Evolutionary conservation across 345 rosid genomes (phyloP).

Genomic region (Eucalyptus curtisii): DNA sequence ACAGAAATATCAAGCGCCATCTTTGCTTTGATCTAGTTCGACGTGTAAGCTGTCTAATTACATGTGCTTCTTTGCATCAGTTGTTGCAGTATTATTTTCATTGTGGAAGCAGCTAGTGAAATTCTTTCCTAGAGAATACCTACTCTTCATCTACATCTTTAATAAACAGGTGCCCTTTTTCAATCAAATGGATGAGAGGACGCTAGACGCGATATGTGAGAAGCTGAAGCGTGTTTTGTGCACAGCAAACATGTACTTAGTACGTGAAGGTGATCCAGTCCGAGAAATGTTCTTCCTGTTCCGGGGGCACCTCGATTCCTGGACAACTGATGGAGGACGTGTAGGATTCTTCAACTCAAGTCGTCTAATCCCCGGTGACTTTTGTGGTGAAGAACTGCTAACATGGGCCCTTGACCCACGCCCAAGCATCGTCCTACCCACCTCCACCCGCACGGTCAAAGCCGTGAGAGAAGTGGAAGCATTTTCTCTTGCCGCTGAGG

Average conservation of each 20-base stretch:
- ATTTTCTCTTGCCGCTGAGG: slow-evolving; percentile 4
- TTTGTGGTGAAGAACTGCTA: slow-evolving; percentile 15
- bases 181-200: slow-evolving; percentile 4
- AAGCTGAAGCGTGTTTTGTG: slow-evolving; percentile 2
- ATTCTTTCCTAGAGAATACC: not conserved
- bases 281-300: slow-evolving; percentile 15
- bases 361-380: slow-evolving; percentile 7
- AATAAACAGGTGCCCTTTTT: slow-evolving; percentile 7
- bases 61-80: not conserved
- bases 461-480: slow-evolving; percentile 8
- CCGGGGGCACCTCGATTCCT: slow-evolving; percentile 7
- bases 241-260: not conserved
- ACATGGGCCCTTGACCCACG: slow-evolving; percentile 12
- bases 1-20: slow-evolving; percentile 58
- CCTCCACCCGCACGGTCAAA: slow-evolving; percentile 14
- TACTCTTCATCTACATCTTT: not conserved
- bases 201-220: slow-evolving; percentile 12
- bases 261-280: slow-evolving; percentile 16
- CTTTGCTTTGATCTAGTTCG: slow-evolving; percentile 66
- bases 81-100: not conserved
- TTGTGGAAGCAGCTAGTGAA: not conserved
- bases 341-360: slow-evolving; percentile 12
- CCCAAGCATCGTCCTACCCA: not conserved
- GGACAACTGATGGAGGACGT: slow-evolving; percentile 7
- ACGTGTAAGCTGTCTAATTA: slow-evolving; percentile 27